Percentiles rank a stretch among this genome's conserved stretches.
phyloP scores from a whole-genome alignment of 805 yeast genomes.

The Phaffomyces thermotolerans region DNA sequence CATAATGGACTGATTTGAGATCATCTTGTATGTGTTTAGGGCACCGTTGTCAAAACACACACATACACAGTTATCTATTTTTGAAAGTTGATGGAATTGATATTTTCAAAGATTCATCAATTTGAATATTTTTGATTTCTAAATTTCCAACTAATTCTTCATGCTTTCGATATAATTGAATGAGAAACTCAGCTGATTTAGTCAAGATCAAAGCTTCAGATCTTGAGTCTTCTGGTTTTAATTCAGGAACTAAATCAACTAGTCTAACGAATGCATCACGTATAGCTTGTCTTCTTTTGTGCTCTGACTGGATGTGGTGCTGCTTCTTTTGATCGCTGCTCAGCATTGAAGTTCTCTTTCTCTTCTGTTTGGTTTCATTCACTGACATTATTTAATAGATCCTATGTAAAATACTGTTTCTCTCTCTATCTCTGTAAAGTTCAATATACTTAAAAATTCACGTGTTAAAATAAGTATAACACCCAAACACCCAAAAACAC shows the following conservation, averaged over 20 bases:
- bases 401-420: too few species aligned
- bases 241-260: slow-evolving; percentile 67
- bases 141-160: slow-evolving; percentile 35
- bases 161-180: slow-evolving; percentile 44
- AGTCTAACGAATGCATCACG: slow-evolving; percentile 74
- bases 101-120: slow-evolving; percentile 5
- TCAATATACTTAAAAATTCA: too few species aligned
- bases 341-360: slow-evolving; percentile 18
- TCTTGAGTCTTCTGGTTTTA: slow-evolving; percentile 62
- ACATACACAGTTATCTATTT: too few species aligned
- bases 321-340: slow-evolving; percentile 40
- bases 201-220: slow-evolving; percentile 72
- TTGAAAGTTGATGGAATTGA: neutral
- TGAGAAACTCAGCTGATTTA: slow-evolving; percentile 53
- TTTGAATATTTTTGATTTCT: slow-evolving; percentile 25
- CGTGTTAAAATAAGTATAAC: neutral
- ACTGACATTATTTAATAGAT: neutral
- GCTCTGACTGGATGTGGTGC: slow-evolving; percentile 80
- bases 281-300: slow-evolving; percentile 79
- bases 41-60: too few species aligned
- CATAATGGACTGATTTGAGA: too few species aligned
- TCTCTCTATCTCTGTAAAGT: too few species aligned
- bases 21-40: too few species aligned
- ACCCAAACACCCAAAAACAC: neutral
- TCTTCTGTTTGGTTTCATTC: neutral